Base-by-base conservation (phyloP, 2,329 filamentous ascomycete species). In the Penicillium griseofulvum region DNA sequence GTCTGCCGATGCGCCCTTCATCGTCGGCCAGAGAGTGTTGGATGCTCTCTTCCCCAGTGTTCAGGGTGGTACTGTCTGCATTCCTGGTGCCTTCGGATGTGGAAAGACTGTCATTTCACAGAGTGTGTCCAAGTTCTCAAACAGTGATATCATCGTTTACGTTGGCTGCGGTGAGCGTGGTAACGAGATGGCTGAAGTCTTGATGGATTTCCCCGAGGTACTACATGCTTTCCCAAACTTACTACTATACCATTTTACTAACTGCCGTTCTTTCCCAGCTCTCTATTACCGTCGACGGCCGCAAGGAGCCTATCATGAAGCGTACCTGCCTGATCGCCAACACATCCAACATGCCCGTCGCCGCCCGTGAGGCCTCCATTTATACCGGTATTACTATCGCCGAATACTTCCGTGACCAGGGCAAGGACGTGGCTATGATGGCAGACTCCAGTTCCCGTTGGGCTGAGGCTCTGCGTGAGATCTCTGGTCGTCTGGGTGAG, bases 21-120 rank as follows among this genome's bases (percentile, higher is more conserved):
- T 99, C 69, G 94, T 99, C 74, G 94, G 94, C 24, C 94, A 99
- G 79, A 87, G 94, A 79, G 94, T 99, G 62, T 82, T 99, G 65
- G 94, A 99, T 74, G 90, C 94, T 61, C 85, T 99, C 44, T 99
- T 97, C 81, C 94, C 94, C 51, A 88, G 89, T 80, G 94, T 99
- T 10, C 91, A 96, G 79, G 94, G 94, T 75, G 94, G 94, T 73
- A 99, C 94, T 42, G 91, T 97, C 64, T 96, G 93, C 72, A 99
- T 99, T 71, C 94, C 94, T 26, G 94, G 94, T 73, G 94, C 94
- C 77, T 99, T 99, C 74, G 94, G 94, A 63, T 99, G 94, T 71
- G 94, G 94, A 72, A 99, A 99, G 87, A 99, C 94, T 69, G 94
- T 99, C 80, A 99, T 99, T 78, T 92, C 88, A 70, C 94, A 99